phyloP scores from a whole-genome alignment of 1,284 basidiomycete genomes.

The Leccinum ponderosum region DNA sequence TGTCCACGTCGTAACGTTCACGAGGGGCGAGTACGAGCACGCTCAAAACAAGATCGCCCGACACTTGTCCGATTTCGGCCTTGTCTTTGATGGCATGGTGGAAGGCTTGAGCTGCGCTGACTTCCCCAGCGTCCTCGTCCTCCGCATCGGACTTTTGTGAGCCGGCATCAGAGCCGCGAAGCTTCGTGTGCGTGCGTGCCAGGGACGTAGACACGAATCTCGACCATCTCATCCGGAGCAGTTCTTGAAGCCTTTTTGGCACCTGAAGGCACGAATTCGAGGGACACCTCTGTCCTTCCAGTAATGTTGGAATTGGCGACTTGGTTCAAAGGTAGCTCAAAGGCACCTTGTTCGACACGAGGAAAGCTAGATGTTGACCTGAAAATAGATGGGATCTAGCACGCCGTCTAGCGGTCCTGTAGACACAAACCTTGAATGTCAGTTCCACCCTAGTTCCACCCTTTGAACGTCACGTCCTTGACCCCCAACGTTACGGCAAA shows the following conservation, averaged over 20 bases:
- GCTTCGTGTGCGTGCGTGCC: conserved; percentile 65
- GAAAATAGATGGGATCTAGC: conserved; percentile 7
- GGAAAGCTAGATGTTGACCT: conserved; percentile 91
- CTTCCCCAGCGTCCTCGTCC: conserved; percentile 70
- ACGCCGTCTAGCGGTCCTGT: background rate
- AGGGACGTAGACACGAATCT: conserved; percentile 96
- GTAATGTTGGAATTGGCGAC: conserved; percentile 99
- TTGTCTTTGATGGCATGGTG: conserved; percentile 96
- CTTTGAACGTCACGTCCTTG: conserved; percentile 87
- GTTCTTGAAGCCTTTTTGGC: conserved; percentile 49
- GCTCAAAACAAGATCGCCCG: conserved; percentile 77
- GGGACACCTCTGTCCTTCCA: conserved; percentile 94
- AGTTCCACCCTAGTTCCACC: conserved; percentile 98
- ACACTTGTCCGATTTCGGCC: conserved; percentile 92
- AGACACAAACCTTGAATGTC: conserved; percentile 81
- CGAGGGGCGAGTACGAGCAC: conserved; percentile 29
- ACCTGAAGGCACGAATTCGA: conserved; percentile 78
- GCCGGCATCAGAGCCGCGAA: conserved; percentile 75
- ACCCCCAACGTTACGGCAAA: conserved; percentile 86
- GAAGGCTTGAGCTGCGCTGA: conserved; percentile 94
- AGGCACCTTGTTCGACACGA: conserved; percentile 88
- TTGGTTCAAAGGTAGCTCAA: conserved; percentile 86
- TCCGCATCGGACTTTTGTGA: conserved; percentile 72
- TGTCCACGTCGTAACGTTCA: conserved; percentile 97
- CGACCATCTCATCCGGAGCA: conserved; percentile 86